Conservation (phyloP, 208 protist species). For the Strigomonas culicis region DNA sequence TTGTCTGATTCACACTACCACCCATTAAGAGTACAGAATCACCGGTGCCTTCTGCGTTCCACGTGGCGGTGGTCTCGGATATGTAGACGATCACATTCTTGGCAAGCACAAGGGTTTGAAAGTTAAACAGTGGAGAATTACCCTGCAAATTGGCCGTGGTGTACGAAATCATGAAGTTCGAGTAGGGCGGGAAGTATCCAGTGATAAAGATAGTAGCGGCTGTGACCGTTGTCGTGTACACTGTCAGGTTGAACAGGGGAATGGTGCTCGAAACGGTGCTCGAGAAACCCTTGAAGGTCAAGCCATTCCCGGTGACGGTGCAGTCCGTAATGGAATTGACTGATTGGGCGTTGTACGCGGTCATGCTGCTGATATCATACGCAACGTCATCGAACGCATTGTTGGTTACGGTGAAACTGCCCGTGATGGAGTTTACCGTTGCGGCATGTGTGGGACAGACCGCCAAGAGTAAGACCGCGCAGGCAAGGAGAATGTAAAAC, state of each 20-base stretch:
- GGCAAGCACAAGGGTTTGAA: not conserved
- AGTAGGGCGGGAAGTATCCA: not conserved
- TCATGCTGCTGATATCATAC: no score
- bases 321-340: no score
- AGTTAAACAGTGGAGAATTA: not conserved
- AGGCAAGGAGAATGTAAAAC: no score
- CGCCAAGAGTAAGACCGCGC: no score
- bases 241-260: not conserved
- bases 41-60: not conserved
- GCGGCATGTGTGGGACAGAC: no score
- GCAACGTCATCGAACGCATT: no score
- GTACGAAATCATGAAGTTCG: not conserved
- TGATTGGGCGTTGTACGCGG: no score
- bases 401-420: no score
- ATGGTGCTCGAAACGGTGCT: no score
- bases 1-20: not conserved
- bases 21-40: not conserved
- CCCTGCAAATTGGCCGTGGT: not conserved
- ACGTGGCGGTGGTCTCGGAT: not conserved
- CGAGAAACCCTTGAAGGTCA: no score
- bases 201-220: not conserved
- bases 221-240: not conserved
- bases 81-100: constrained; percentile 1
- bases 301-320: no score
- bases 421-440: no score